Base-by-base conservation (phyloP, 2,329 filamentous ascomycete genomes). In the Lachnellula suecica region DNA sequence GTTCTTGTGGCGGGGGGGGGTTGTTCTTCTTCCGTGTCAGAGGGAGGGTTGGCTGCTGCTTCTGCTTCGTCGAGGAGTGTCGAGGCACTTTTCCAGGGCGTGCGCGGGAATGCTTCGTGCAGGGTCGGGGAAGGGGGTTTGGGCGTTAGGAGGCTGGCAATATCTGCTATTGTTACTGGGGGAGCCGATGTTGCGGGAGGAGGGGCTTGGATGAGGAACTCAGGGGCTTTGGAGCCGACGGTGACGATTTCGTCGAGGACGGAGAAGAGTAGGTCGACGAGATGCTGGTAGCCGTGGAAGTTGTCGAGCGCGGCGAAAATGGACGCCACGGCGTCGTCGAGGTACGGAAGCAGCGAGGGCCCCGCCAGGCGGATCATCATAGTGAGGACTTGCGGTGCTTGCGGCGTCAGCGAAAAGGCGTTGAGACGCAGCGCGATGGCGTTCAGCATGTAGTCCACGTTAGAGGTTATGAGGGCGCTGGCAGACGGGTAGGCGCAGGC, bases 391-490 rank as follows among this genome's bases (percentile, higher is more conserved):
- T 93, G 88, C 2, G 92, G 91, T 3, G 91, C 91, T 57, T 96
- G 89, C 1, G 93, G 92, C 0, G 91, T 93, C 47, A 97, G 87
- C 59, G 97, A 91, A 59, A 97, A 90, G 0, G 89, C 90, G 63
- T 96, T 97, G 7, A 99, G 79, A 56, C 91, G 89, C 54, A 97
- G 72, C 0, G 89, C 90, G 15, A 99, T 84, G 0, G 94, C 90
- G 66, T 97, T 97, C 55, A 97, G 87, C 71, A 99, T 88, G 68
- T 99, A 99, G 70, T 99, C 94, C 15, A 91, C 92, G 56, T 99
- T 99, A 47, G 88, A 84, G 24, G 97, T 82, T 35, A 99, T 86
- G 59, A 99, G 75, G 15, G 89, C 84, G 23, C 87, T 87, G 4
- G 93, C 87, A 61, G 79, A 85, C 0, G 66, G 56, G 63, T 97